Evolutionary conservation across 805 yeast genomes (phyloP).

Genomic region (Saccharomycopsis olivae): DNA sequence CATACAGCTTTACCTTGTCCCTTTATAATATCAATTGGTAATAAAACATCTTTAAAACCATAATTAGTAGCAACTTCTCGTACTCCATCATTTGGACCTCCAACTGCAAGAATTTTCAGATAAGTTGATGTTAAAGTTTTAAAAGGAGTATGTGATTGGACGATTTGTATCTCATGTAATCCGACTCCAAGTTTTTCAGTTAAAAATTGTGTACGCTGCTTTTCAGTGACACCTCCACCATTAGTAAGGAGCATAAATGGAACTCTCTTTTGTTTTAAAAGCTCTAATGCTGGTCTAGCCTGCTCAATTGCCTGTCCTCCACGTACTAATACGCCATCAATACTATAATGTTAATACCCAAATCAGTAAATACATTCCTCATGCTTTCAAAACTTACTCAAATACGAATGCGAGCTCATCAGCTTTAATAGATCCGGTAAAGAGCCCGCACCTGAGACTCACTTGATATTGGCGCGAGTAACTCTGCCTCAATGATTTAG

Average conservation of each 20-base stretch:
- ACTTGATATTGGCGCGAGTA: too few species aligned
- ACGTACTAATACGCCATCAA: slow-evolving; percentile 81
- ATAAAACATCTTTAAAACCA: slow-evolving; percentile 68
- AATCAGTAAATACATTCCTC: neutral
- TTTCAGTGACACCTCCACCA: slow-evolving; percentile 78
- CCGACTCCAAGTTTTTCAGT: slow-evolving; percentile 22
- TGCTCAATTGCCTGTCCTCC: slow-evolving; percentile 57
- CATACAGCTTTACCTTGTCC: slow-evolving; percentile 43
- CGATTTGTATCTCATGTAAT: slow-evolving; percentile 52
- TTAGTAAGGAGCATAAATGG: slow-evolving; percentile 84
- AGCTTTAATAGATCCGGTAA: neutral
- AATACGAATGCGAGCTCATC: slow-evolving; percentile 10
- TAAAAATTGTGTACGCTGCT: slow-evolving; percentile 35
- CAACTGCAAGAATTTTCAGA: slow-evolving; percentile 65
- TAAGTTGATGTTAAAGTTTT: slow-evolving; percentile 40
- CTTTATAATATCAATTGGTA: slow-evolving; percentile 60
- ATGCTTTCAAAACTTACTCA: slow-evolving; percentile 2
- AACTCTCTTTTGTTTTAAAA: slow-evolving; percentile 41
- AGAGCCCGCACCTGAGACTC: too few species aligned
- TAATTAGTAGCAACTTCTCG: slow-evolving; percentile 62
- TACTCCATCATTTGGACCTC: slow-evolving; percentile 66
- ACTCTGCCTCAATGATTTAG: too few species aligned
- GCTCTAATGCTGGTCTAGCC: slow-evolving; percentile 50
- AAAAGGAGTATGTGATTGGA: slow-evolving; percentile 86
- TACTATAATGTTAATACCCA: slow-evolving; percentile 23